Evolutionary conservation across 2,329 filamentous ascomycete species (phyloP).

Genomic region (Pyricularia sp.): DNA sequence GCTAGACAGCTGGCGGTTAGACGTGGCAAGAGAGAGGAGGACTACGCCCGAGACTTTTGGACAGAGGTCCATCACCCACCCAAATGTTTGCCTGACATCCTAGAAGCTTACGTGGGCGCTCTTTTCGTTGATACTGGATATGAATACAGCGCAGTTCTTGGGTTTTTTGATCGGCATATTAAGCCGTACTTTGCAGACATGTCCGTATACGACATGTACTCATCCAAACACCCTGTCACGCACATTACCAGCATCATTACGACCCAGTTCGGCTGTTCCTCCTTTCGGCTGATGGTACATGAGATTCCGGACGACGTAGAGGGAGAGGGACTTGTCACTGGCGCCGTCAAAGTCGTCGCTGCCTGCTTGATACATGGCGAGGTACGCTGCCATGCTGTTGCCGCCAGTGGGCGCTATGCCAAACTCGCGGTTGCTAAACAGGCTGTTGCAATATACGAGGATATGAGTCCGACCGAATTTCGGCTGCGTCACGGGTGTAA

Average conservation of each 20-base stretch:
- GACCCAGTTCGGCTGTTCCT: constrained; percentile 53
- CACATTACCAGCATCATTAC: constrained; percentile 57
- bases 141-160: constrained; percentile 61
- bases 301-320: constrained; percentile 30
- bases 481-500: constrained; percentile 50
- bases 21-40: constrained; percentile 21
- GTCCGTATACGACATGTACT: constrained; percentile 77
- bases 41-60: constrained; percentile 60
- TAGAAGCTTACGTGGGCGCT: constrained; percentile 84
- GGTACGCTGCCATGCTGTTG: constrained; percentile 52
- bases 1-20: constrained; percentile 24
- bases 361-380: constrained; percentile 68
- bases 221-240: constrained; percentile 77
- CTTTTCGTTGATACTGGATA: constrained; percentile 86
- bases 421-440: constrained; percentile 57
- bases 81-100: constrained; percentile 72
- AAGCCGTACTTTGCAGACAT: constrained; percentile 75
- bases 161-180: constrained; percentile 70
- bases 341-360: constrained; percentile 46
- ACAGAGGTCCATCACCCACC: constrained; percentile 52
- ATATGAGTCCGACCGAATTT: constrained; percentile 45
- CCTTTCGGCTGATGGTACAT: constrained; percentile 44
- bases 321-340: constrained; percentile 19
- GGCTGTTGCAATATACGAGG: constrained; percentile 39
- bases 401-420: constrained; percentile 61